Percentiles rank a stretch among this genome's conserved stretches.
These are phyloP conservation scores for Zopfia rhizophila DNA, from an alignment of 2,329 filamentous ascomycete species.

Conservation along the genomic window DNA sequence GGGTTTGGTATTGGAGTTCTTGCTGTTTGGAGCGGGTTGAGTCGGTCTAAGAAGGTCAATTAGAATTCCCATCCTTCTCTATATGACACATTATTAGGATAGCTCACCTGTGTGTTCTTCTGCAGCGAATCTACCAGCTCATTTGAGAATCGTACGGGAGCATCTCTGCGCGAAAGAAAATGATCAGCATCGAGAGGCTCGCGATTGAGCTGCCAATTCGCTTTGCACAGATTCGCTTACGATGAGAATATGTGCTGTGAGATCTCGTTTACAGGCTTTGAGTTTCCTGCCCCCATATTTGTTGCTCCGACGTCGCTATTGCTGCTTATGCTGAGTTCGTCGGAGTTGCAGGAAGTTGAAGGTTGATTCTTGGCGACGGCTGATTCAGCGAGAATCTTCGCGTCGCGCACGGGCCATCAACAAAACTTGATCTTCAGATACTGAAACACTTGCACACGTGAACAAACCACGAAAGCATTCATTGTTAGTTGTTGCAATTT, in stretches of 20 bases:
- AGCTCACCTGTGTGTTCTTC: constrained; percentile 80
- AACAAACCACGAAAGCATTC: no score
- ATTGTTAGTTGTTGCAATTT: no score
- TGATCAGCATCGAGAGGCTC: constrained; percentile 36
- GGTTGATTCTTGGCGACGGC: constrained; percentile 43
- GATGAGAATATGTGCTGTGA: constrained; percentile 71
- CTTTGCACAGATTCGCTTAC: constrained; percentile 53
- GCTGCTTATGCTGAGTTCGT: constrained; percentile 37
- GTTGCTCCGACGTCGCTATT: constrained; percentile 31
- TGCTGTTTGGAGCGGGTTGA: constrained; percentile 82
- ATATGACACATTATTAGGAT: background rate
- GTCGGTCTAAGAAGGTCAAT: constrained; percentile 74
- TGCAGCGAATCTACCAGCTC: constrained; percentile 85
- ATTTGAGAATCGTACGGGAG: constrained; percentile 78
- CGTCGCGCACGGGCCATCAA: no score
- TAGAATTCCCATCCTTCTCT: constrained; percentile 9
- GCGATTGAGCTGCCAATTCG: constrained; percentile 35
- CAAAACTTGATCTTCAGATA: no score
- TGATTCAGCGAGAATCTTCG: no score
- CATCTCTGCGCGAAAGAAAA: constrained; percentile 61
- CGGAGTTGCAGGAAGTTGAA: constrained; percentile 43
- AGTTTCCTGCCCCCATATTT: constrained; percentile 70
- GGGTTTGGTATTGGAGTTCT: constrained; percentile 88
- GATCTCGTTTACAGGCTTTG: constrained; percentile 65
- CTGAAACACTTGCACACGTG: no score